Conservation (phyloP, 192 early-diverging fungal species). For the Entomortierella parvispora region DNA sequence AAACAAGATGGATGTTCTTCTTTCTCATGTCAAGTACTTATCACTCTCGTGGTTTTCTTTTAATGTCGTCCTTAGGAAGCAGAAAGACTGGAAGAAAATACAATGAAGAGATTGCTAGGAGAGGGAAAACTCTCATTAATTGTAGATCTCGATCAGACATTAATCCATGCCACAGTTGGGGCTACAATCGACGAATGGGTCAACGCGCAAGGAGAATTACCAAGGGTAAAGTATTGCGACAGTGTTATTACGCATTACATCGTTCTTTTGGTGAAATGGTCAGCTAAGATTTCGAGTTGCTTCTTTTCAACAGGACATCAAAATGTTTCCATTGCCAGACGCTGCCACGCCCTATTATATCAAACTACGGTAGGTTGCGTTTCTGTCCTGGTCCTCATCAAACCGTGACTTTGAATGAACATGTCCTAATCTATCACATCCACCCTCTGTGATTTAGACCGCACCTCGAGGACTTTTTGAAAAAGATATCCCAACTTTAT, state of each 20-base stretch:
- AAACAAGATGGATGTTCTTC: background rate
- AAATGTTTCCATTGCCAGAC: slow-evolving; percentile 78
- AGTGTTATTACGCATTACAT: too few relatives aligned
- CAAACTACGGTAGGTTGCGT: slow-evolving; percentile 75
- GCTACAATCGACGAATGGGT: slow-evolving; percentile 81
- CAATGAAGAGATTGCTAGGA: slow-evolving; percentile 67
- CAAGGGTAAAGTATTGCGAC: slow-evolving; percentile 15
- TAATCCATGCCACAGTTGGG: slow-evolving; percentile 93
- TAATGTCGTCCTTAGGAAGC: slow-evolving; percentile 64
- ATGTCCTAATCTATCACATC: too few relatives aligned
- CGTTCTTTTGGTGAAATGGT: too few relatives aligned
- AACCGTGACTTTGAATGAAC: background rate
- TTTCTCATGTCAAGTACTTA: background rate
- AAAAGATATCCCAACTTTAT: slow-evolving; percentile 71
- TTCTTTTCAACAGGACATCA: slow-evolving; percentile 68
- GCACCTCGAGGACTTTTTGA: slow-evolving; percentile 81
- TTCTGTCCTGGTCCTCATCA: background rate
- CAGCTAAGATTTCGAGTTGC: too few relatives aligned
- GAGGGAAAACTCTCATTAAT: slow-evolving; percentile 86
- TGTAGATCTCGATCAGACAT: slow-evolving; percentile 97
- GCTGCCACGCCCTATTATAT: slow-evolving; percentile 78
- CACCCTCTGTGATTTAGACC: slow-evolving; percentile 66
- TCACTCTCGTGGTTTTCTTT: too few relatives aligned
- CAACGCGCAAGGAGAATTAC: slow-evolving; percentile 45
- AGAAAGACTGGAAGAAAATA: slow-evolving; percentile 75